These are phyloP conservation scores for Pseudopyrenochaeta lycopersici DNA, from an alignment of 2,329 filamentous ascomycete genomes.

Conservation along the genomic window DNA sequence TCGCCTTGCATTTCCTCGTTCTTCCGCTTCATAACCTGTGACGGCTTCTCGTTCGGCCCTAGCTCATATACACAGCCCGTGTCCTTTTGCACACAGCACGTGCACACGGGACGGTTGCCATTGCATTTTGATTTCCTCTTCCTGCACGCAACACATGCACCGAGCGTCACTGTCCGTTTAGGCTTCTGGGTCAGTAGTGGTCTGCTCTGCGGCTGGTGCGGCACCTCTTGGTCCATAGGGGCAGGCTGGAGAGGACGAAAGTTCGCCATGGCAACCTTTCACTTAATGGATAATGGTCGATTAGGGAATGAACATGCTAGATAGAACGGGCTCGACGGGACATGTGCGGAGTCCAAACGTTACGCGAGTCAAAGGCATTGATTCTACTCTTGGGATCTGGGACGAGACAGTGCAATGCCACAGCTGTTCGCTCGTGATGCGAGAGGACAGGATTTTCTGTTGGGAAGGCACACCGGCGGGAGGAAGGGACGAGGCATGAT, in stretches of 20 bases:
- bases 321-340: background rate
- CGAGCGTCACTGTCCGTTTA: conserved; percentile 46
- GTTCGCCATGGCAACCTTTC: conserved; percentile 30
- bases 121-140: conserved; percentile 48
- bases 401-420: conserved; percentile 5
- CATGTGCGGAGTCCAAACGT: background rate
- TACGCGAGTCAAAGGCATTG: conserved; percentile 17
- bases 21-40: conserved; percentile 47
- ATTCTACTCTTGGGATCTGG: background rate
- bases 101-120: conserved; percentile 40
- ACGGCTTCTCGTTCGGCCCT: conserved; percentile 47
- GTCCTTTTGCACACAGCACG: conserved; percentile 44
- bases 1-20: conserved; percentile 49
- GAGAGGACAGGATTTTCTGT: conserved; percentile 29
- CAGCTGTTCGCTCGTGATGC: conserved; percentile 9
- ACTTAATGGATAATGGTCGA: conserved; percentile 3
- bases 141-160: conserved; percentile 45
- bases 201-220: conserved; percentile 29
- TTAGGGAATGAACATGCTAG: conserved; percentile 6
- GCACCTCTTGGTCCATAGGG: conserved; percentile 39
- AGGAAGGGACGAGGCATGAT: conserved; percentile 3
- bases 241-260: conserved; percentile 44
- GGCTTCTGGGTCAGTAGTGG: conserved; percentile 39
- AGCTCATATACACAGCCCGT: conserved; percentile 44
- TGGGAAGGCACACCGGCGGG: conserved; percentile 29